Percentiles rank a stretch among this genome's conserved stretches.
Evolutionary conservation across 768 basidiomycete species (phyloP).

Genomic region (Mycena capillaripes): DNA sequence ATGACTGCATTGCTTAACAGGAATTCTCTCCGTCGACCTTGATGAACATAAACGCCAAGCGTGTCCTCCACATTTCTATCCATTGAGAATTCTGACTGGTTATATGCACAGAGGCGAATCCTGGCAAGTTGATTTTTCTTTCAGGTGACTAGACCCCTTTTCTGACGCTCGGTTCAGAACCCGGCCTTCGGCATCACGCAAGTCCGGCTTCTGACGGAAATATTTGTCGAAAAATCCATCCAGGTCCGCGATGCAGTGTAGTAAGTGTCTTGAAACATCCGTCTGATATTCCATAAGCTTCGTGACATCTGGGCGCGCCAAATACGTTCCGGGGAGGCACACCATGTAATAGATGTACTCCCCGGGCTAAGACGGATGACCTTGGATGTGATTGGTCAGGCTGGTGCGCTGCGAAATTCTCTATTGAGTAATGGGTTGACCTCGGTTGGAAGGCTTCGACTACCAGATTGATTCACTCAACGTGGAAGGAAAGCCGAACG

Average conservation of each 20-base stretch:
- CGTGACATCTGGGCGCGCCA: slow-evolving; percentile 50
- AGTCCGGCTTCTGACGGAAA: slow-evolving; percentile 53
- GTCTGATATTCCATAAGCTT: slow-evolving; percentile 48
- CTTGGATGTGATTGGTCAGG: slow-evolving; percentile 57
- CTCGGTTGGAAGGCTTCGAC: slow-evolving; percentile 16
- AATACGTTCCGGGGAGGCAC: slow-evolving; percentile 31
- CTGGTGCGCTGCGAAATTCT: slow-evolving; percentile 48
- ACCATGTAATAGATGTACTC: slow-evolving; percentile 45
- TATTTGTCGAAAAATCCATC: slow-evolving; percentile 53
- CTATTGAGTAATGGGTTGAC: background rate
- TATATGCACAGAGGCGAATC: slow-evolving; percentile 10
- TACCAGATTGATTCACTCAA: slow-evolving; percentile 25
- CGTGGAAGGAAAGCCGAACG: slow-evolving; percentile 41
- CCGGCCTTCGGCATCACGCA: slow-evolving; percentile 61
- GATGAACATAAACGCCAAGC: slow-evolving; percentile 57
- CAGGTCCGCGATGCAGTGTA: slow-evolving; percentile 42
- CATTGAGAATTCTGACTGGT: background rate
- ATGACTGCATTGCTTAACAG: slow-evolving; percentile 36
- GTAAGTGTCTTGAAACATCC: slow-evolving; percentile 46
- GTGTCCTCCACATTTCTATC: background rate
- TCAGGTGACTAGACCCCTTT: background rate
- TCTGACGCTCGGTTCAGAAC: slow-evolving; percentile 46
- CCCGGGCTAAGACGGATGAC: slow-evolving; percentile 52
- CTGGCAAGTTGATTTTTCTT: slow-evolving; percentile 7
- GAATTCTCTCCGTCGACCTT: slow-evolving; percentile 54